phyloP scores from a whole-genome alignment of 176 grass and related monocot species.

The Musa beccarii region DNA sequence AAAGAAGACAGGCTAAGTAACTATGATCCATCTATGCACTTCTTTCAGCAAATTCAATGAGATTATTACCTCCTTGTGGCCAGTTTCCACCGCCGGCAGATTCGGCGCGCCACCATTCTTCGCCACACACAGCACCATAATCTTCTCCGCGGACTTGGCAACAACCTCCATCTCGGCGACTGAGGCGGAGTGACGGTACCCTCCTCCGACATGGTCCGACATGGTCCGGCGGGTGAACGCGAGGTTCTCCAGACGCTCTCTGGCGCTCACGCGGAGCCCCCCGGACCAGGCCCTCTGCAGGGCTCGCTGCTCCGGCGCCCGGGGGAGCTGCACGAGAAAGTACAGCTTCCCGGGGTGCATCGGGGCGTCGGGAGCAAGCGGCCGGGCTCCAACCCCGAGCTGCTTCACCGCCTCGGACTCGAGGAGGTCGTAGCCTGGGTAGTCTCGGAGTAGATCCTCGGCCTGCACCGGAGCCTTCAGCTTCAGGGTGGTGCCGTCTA shows the following conservation, averaged over 20 bases:
- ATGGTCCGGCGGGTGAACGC: constrained; percentile 82
- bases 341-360: constrained; percentile 59
- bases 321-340: constrained; percentile 81
- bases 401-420: constrained; percentile 70
- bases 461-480: constrained; percentile 58
- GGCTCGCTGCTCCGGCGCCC: constrained; percentile 11
- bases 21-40: too few species aligned
- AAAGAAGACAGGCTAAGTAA: too few species aligned
- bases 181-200: constrained; percentile 28
- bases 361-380: constrained; percentile 39
- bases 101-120: constrained; percentile 34
- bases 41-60: too few species aligned
- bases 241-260: constrained; percentile 78
- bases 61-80: background rate
- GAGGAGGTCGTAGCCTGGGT: constrained; percentile 55
- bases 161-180: constrained; percentile 55
- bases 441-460: constrained; percentile 41
- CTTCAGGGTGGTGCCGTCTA: constrained; percentile 72
- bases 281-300: constrained; percentile 66
- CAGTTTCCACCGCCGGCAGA: constrained; percentile 28
- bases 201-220: constrained; percentile 44
- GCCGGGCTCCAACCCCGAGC: constrained; percentile 46
- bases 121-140: constrained; percentile 63
- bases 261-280: constrained; percentile 53
- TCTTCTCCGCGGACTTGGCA: constrained; percentile 70